These are phyloP conservation scores for Gossypium schwendimanii DNA, from an alignment of 441 rosid genomes.

Conservation along the genomic window DNA sequence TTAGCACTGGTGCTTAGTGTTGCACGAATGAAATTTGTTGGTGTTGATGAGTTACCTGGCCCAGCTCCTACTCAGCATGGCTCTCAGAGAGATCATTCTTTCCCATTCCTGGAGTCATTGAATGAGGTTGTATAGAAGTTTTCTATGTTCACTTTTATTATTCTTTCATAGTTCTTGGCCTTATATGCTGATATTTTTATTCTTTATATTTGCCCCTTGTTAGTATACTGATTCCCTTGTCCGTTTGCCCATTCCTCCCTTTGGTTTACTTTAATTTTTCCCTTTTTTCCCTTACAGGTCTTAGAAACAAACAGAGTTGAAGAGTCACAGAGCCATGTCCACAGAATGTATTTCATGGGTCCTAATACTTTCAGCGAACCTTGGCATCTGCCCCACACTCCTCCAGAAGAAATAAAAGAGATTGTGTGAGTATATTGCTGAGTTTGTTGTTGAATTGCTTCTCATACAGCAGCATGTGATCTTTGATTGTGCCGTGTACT, in stretches of 20 bases:
- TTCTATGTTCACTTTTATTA: slow-evolving; percentile 4
- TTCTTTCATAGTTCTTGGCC: background rate
- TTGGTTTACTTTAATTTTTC: background rate
- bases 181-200: background rate
- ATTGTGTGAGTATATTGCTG: slow-evolving; percentile 66
- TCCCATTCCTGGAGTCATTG: slow-evolving; percentile 94
- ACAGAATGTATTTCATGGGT: slow-evolving; percentile 98
- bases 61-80: slow-evolving; percentile 93
- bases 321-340: slow-evolving; percentile 91
- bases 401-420: slow-evolving; percentile 94
- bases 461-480: slow-evolving; percentile 1
- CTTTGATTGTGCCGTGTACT: background rate
- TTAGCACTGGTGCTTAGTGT: slow-evolving; percentile 96
- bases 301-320: slow-evolving; percentile 97
- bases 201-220: background rate
- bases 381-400: slow-evolving; percentile 94
- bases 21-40: slow-evolving; percentile 95
- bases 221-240: background rate
- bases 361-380: slow-evolving; percentile 95
- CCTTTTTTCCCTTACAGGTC: slow-evolving; percentile 47
- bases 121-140: slow-evolving; percentile 66
- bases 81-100: slow-evolving; percentile 92
- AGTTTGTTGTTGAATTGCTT: slow-evolving; percentile 10
- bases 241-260: background rate
- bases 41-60: slow-evolving; percentile 90